A percentile compares a stretch with the other conserved stretches of the same genome.
Evolutionary conservation across 2,329 filamentous ascomycete species (phyloP).

Genomic region (Fusarium lateritium): DNA sequence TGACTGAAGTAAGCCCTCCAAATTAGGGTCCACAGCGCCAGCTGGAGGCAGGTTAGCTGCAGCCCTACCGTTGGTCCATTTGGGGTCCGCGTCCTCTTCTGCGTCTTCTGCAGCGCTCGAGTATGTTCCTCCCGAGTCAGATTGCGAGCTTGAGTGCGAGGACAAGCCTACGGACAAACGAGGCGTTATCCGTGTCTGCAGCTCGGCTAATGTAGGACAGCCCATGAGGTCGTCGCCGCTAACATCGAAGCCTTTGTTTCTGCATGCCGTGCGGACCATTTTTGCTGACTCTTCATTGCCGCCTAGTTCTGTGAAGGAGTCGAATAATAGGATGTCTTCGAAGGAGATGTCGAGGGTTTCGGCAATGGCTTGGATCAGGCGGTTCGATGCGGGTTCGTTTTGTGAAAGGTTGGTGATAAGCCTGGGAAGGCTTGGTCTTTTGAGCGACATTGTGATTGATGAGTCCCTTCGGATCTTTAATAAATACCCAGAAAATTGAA

Average conservation of each 20-base stretch:
- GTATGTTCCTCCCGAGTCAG: slow-evolving; percentile 30
- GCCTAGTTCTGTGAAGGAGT: slow-evolving; percentile 63
- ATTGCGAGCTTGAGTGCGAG: slow-evolving; percentile 9
- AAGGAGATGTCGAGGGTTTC: slow-evolving; percentile 55
- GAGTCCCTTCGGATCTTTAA: neutral
- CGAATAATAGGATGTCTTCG: slow-evolving; percentile 54
- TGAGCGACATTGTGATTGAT: slow-evolving; percentile 11
- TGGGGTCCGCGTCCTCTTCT: slow-evolving; percentile 1
- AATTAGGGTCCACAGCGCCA: slow-evolving; percentile 31
- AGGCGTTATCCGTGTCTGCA: slow-evolving; percentile 57
- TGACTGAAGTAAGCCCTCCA: slow-evolving; percentile 58
- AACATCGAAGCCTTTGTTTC: slow-evolving; percentile 51
- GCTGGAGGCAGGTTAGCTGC: slow-evolving; percentile 1
- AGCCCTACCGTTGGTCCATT: slow-evolving; percentile 24
- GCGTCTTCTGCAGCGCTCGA: slow-evolving; percentile 1
- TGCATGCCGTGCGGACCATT: slow-evolving; percentile 31
- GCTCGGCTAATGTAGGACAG: slow-evolving; percentile 61
- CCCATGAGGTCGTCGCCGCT: slow-evolving; percentile 59
- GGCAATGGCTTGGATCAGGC: slow-evolving; percentile 54
- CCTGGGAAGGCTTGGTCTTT: slow-evolving; percentile 39
- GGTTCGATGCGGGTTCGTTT: slow-evolving; percentile 48
- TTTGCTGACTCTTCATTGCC: slow-evolving; percentile 57
- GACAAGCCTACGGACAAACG: neutral
- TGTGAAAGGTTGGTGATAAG: slow-evolving; percentile 43
- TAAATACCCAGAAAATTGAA: too few species aligned